These are phyloP conservation scores for Ogataea nitratoaversa DNA, from an alignment of 805 yeast genomes.

Conservation along the genomic window DNA sequence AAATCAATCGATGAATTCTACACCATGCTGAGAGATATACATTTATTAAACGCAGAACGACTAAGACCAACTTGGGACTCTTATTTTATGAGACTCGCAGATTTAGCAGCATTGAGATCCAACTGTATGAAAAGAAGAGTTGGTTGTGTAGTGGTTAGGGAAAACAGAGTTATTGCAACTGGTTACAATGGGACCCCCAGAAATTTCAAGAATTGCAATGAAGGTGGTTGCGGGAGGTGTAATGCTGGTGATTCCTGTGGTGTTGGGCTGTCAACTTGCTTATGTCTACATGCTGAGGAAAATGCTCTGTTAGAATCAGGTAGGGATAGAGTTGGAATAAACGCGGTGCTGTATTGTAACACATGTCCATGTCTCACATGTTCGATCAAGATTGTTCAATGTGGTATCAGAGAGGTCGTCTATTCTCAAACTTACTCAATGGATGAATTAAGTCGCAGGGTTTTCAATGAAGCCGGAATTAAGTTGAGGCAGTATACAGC, in stretches of 20 bases:
- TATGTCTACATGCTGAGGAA: constrained; percentile 96
- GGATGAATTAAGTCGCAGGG: constrained; percentile 75
- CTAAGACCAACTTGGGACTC: constrained; percentile 94
- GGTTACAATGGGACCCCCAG: constrained; percentile 98
- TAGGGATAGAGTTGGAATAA: constrained; percentile 68
- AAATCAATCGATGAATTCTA: constrained; percentile 34
- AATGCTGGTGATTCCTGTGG: constrained; percentile 66
- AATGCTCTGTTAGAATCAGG: constrained; percentile 95
- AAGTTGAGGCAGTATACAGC: constrained; percentile 56
- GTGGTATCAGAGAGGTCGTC: constrained; percentile 87
- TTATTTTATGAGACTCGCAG: constrained; percentile 91
- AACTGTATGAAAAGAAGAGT: constrained; percentile 98
- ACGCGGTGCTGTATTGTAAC: constrained; percentile 79
- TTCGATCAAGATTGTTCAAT: constrained; percentile 89
- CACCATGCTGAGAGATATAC: constrained; percentile 34
- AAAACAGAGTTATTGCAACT: constrained; percentile 83
- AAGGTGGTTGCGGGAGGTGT: constrained; percentile 93
- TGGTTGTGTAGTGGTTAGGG: constrained; percentile 91
- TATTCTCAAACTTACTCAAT: constrained; percentile 89
- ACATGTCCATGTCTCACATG: constrained; percentile 98
- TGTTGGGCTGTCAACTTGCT: constrained; percentile 69
- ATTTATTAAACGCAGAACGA: constrained; percentile 49
- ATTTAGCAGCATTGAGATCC: constrained; percentile 85
- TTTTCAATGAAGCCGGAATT: constrained; percentile 72
- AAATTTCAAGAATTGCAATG: constrained; percentile 80